Base-by-base conservation (phyloP, 306 rosid species). In the Gastrolobium villosum region DNA sequence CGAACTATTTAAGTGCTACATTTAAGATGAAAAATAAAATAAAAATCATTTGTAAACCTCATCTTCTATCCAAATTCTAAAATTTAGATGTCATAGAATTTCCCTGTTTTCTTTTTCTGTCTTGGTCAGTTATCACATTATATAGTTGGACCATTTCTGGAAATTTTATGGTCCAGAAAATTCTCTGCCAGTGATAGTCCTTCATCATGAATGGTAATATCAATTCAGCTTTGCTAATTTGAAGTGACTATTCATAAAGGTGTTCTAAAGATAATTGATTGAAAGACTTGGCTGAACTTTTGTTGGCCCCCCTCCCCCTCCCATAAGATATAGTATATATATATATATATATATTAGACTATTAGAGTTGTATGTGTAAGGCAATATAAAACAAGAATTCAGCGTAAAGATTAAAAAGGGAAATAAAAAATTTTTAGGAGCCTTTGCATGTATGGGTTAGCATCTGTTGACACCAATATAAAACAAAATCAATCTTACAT, bases 401-500 rank as follows among this genome's bases (percentile, higher is more conserved):
- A 11, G 66, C 67, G 41, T 72, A 40, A 28, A 41, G 50, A 5
- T 37, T 55, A 2, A 44, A 73, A 74, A 8, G 14, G 15, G 35
- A 43, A 60, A 59, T 34, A 11, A 50, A 57, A 72, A 3, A 54
- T 39, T 11, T 34, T 20, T 32, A 2, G 1, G 31, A 32, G 35
- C 43, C 45, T 64, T 13, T 53, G 8, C 20, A 52, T 55, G 30
- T 11, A 7, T 49, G 30, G 50, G 31, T 36, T 75, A 20, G 80
- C 73, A 66, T 31, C 35, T 65, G 54, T 14, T 5, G 55, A 65
- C 44, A 4, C 31, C 2, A 9, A 30, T 30, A 40, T 76, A 31
- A 41, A 65, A n/a, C 45, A 65, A 59, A 72, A 53, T 36, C 41
- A 7, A 3, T 37, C 77, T 54, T 72, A 14, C 37, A 10, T 43